These are phyloP conservation scores for Grosmannia penicillata DNA, from an alignment of 2,329 filamentous ascomycete genomes.

Conservation along the genomic window DNA sequence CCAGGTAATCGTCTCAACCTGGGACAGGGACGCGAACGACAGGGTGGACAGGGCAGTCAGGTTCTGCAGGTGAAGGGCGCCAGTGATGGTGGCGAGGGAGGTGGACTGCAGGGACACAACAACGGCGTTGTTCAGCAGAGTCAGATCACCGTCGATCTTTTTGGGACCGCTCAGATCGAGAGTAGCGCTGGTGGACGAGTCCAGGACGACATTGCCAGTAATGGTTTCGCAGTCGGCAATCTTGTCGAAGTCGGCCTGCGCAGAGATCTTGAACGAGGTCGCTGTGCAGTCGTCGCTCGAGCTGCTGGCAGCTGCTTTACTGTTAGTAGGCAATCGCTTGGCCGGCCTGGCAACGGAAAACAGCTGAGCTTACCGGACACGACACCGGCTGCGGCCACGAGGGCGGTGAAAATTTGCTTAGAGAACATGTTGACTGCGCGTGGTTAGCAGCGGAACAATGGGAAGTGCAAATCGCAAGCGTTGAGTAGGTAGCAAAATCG, in stretches of 20 bases:
- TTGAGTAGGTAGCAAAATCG: too few relatives aligned
- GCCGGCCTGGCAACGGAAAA: not conserved
- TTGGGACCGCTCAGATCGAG: constrained; percentile 48
- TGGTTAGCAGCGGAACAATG: not conserved
- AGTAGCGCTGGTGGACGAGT: constrained; percentile 34
- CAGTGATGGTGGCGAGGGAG: constrained; percentile 49
- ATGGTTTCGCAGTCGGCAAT: constrained; percentile 53
- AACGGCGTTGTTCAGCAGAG: constrained; percentile 42
- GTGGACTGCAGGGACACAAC: constrained; percentile 48
- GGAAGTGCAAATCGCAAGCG: too few relatives aligned
- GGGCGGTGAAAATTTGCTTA: constrained; percentile 26
- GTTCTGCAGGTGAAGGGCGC: constrained; percentile 53
- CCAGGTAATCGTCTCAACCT: constrained; percentile 55
- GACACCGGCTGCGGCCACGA: constrained; percentile 23
- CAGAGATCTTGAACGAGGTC: constrained; percentile 41
- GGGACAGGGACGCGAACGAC: constrained; percentile 47
- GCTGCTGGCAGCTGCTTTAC: constrained; percentile 9
- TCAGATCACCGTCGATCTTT: constrained; percentile 41
- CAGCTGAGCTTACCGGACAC: constrained; percentile 20
- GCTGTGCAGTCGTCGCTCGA: constrained; percentile 15
- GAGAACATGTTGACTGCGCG: constrained; percentile 24
- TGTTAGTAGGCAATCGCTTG: constrained; percentile 3
- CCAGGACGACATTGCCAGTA: constrained; percentile 53
- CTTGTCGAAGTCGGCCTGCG: constrained; percentile 43
- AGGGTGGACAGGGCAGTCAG: constrained; percentile 56